These are phyloP conservation scores for Aurinia saxatilis DNA, from an alignment of 345 rosid genomes.

Conservation along the genomic window DNA sequence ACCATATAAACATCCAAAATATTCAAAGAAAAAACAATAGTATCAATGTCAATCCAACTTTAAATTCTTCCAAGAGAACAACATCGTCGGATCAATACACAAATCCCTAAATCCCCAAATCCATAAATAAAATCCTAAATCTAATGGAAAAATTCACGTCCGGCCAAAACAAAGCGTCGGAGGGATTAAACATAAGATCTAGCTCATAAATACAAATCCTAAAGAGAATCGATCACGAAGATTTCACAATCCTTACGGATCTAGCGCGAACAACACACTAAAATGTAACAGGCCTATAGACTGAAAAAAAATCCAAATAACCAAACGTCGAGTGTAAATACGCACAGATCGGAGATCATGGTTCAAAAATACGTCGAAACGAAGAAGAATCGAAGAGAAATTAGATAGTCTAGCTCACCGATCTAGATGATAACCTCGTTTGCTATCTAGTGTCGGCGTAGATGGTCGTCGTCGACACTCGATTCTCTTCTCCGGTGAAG, in stretches of 20 bases:
- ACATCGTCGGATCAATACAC: too few species aligned
- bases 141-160: background rate
- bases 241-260: background rate
- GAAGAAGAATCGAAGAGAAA: background rate
- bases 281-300: too few species aligned
- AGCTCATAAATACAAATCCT: background rate
- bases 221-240: background rate
- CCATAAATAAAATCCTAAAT: too few species aligned
- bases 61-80: too few species aligned
- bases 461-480: too few species aligned
- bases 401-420: background rate
- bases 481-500: too few species aligned
- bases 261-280: background rate
- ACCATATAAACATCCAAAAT: too few species aligned
- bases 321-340: background rate
- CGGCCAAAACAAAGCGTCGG: background rate
- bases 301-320: background rate
- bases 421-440: background rate
- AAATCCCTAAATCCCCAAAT: too few species aligned
- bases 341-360: background rate
- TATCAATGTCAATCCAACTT: too few species aligned
- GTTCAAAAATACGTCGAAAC: background rate
- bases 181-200: background rate
- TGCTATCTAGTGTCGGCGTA: too few species aligned
- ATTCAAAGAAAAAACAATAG: too few species aligned